Percentiles rank a stretch among this genome's conserved stretches.
phyloP scores from a whole-genome alignment of 2,329 filamentous ascomycete genomes.

The Fusarium pseudoanthophilum region DNA sequence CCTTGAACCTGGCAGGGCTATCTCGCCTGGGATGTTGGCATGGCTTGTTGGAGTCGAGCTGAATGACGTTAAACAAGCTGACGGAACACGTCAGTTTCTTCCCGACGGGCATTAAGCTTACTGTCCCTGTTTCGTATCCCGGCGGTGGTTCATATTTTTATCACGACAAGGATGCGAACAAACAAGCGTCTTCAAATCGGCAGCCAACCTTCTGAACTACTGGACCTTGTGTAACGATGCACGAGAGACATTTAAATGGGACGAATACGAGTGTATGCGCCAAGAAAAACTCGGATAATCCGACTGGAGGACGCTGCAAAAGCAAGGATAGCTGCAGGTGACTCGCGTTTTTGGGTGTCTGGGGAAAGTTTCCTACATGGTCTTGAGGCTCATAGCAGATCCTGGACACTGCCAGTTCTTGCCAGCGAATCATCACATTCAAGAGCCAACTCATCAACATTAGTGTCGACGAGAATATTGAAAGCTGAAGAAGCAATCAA shows the following conservation, averaged over 20 bases:
- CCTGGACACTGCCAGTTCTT: too few relatives aligned
- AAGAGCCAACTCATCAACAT: neutral
- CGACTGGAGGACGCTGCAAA: conserved; percentile 11
- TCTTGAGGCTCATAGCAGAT: neutral
- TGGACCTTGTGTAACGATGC: conserved; percentile 9
- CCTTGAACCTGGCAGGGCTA: neutral
- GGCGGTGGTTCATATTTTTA: neutral
- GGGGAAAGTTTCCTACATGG: neutral
- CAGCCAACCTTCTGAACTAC: conserved; percentile 2
- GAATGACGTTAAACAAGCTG: neutral
- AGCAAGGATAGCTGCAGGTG: conserved; percentile 2
- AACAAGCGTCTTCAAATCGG: conserved; percentile 5
- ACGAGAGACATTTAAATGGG: conserved; percentile 11
- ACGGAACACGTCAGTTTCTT: conserved; percentile 2
- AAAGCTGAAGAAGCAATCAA: neutral
- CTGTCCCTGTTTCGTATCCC: neutral
- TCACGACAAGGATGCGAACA: neutral
- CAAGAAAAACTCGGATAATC: conserved; percentile 12
- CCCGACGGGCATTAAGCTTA: conserved; percentile 16
- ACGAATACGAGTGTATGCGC: conserved; percentile 36
- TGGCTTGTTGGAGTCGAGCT: neutral
- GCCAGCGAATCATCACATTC: neutral
- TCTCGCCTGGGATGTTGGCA: neutral
- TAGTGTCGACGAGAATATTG: neutral
- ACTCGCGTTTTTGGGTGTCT: neutral